Conservation (phyloP, 805 yeast species). For the Kluyveromyces dobzhanskii region DNA sequence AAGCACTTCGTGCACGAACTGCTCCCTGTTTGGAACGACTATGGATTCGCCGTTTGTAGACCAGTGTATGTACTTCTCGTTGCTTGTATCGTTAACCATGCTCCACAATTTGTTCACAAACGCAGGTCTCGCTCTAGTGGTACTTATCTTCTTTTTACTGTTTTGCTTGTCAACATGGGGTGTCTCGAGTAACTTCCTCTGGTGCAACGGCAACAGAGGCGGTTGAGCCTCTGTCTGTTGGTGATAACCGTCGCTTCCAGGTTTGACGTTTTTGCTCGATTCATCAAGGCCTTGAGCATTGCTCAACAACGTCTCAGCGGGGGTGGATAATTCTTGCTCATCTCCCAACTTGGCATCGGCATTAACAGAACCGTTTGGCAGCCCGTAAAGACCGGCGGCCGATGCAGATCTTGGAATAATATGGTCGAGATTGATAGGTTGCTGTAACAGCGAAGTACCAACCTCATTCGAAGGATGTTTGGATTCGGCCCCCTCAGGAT, state of each 20-base stretch:
- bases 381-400: neutral
- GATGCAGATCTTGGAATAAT: constrained; percentile 1
- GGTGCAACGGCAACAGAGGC: neutral
- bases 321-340: too few species aligned
- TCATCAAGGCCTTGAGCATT: neutral
- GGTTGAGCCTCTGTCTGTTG: constrained; percentile 1
- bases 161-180: neutral
- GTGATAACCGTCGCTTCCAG: neutral
- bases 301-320: too few species aligned
- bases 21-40: constrained; percentile 73
- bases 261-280: neutral
- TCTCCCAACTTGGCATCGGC: too few species aligned
- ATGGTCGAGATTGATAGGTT: neutral
- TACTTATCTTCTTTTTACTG: constrained; percentile 11
- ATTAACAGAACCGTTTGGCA: neutral
- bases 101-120: constrained; percentile 92
- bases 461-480: neutral
- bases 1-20: constrained; percentile 69
- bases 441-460: neutral
- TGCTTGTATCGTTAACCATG: constrained; percentile 80
- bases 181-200: neutral
- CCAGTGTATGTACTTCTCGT: constrained; percentile 74
- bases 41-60: constrained; percentile 76
- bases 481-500: constrained; percentile 5
- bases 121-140: constrained; percentile 63